Evolutionary conservation across 2,329 filamentous ascomycete species (phyloP).

Genomic region (Phaeosphaeria sp.): DNA sequence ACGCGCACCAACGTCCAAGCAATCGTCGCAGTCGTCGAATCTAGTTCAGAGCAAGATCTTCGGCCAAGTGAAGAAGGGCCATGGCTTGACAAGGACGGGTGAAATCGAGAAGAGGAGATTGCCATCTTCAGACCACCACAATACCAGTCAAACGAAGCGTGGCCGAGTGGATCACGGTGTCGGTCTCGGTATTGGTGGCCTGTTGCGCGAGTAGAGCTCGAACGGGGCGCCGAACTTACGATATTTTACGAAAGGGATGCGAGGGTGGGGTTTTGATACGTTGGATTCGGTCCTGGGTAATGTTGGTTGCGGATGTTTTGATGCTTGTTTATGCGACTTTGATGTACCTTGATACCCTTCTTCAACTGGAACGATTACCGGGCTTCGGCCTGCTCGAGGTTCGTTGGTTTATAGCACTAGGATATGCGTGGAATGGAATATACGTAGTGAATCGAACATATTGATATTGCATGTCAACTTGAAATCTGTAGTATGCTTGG

Average conservation of each 20-base stretch:
- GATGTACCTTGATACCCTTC: not conserved
- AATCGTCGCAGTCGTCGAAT: constrained; percentile 39
- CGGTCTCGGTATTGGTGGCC: constrained; percentile 63
- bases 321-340: not conserved
- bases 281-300: no score
- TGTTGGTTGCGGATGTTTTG: no score
- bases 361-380: not conserved
- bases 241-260: constrained; percentile 1
- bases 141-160: constrained; percentile 56
- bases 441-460: not conserved
- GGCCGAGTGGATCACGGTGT: constrained; percentile 57
- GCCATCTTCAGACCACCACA: constrained; percentile 30
- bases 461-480: no score
- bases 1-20: constrained; percentile 55
- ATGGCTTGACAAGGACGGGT: constrained; percentile 43
- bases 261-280: not conserved
- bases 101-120: constrained; percentile 43
- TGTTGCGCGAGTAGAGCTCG: constrained; percentile 39
- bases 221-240: constrained; percentile 23
- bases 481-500: no score
- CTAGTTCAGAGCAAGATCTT: constrained; percentile 68
- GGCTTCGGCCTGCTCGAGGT: not conserved
- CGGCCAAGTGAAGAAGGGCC: constrained; percentile 64
- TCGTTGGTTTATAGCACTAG: not conserved
- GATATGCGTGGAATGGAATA: not conserved